phyloP scores from a whole-genome alignment of 169 alveolate species.

The Eimeria maxima region DNA sequence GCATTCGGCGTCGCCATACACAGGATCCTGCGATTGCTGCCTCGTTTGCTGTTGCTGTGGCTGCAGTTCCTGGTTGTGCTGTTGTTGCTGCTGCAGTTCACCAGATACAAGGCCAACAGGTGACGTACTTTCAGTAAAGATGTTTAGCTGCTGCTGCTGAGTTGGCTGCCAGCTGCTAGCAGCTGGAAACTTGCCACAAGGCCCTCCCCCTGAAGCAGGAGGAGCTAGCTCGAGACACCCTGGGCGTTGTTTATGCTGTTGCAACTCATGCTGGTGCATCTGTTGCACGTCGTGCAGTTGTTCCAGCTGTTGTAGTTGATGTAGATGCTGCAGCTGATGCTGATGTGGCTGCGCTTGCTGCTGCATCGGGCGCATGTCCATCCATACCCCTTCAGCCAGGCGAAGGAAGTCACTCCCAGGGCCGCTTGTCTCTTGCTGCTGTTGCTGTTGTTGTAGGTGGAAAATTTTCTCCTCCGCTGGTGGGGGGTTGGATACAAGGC shows the following conservation, averaged over 20 bases:
- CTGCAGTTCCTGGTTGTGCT: constrained; percentile 1
- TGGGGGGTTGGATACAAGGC: background rate
- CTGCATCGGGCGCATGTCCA: constrained; percentile 45
- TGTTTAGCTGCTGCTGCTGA: background rate
- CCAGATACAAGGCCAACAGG: constrained; percentile 20
- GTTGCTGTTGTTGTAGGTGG: constrained; percentile 21
- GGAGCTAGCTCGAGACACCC: constrained; percentile 1
- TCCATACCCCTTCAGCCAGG: constrained; percentile 62
- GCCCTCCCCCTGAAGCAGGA: constrained; percentile 17
- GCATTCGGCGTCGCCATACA: constrained; percentile 50
- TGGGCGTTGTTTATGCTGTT: constrained; percentile 21
- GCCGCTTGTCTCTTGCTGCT: background rate
- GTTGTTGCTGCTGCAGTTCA: constrained; percentile 46
- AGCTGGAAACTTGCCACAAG: constrained; percentile 12
- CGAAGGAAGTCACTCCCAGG: constrained; percentile 30
- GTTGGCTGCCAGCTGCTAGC: background rate
- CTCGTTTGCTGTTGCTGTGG: constrained; percentile 28
- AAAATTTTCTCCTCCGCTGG: background rate
- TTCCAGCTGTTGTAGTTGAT: constrained; percentile 34
- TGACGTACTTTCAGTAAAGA: background rate
- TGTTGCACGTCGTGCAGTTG: constrained; percentile 46
- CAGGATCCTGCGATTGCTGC: constrained; percentile 3
- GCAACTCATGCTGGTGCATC: constrained; percentile 32
- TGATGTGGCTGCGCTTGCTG: constrained; percentile 59
- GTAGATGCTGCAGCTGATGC: constrained; percentile 53